Evolutionary conservation across 148 eudicot species (phyloP), one percentile per base, ranked within the genome.

Genomic region (Oxyria digyna): DNA sequence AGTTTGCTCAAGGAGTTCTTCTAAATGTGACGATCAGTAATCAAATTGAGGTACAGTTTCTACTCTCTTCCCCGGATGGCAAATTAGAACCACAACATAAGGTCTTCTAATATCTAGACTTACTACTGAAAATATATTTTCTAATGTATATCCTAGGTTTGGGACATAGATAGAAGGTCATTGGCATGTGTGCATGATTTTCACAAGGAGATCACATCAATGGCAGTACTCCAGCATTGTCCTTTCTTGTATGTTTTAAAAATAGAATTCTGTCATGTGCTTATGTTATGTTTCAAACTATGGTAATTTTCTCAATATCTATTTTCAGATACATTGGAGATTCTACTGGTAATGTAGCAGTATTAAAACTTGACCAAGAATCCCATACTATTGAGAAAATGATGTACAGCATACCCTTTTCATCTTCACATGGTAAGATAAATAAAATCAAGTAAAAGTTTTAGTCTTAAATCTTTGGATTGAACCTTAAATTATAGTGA

Each of bases 391-490:
- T 88, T 24, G 87, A 74, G 67, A 77, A 74, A 49, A 91, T 94
- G 99, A 82, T 76, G 32, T 94, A 94, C 74, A 76, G 72, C 17
- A 94, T 94, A 69, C 99, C 99, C 21, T 69, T 80, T 82, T 76
- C 87, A 46, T 89, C 79, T 75, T 80, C 89, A 77, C 96, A 78
- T 71, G 96, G 97, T 90, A 76, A 77, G 93, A 64, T 18, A 23
- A 17, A 33, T 5, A 24, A 62, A 67, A 27, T 52, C 17, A 31
- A 21, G 62, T 23, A 59, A 29, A 14, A 42, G 12, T 42, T 46
- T 7, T 62, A n/a, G 21, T 15, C 67, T 29, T 6, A 6, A 27
- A 32, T 63, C 24, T 31, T 63, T 31, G 67, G 29, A 18, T 66
- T 66, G 18, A 14, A 18, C 6, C 62, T 54, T 6, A 21, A 3